Evolutionary conservation across 768 basidiomycete genomes (phyloP), one percentile per base, ranked within the genome.

Genomic region (Macrolepiota albuminosa): DNA sequence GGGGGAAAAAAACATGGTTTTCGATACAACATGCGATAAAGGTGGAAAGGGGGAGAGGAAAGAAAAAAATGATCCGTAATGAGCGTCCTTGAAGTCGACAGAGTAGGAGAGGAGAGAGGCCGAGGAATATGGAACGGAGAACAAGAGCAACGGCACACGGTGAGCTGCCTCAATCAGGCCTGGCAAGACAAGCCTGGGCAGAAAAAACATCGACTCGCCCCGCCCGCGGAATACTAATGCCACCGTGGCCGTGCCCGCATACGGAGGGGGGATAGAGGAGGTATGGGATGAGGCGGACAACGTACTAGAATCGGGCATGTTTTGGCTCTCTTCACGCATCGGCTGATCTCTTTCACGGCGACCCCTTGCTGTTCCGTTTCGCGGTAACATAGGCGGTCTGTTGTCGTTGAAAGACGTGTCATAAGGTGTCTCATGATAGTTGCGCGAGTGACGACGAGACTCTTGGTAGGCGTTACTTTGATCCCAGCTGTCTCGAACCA

Each of bases 221-320:
- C 61, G 62, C 63, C 61, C 55, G 56, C 42, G 61, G 65, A 69
- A 66, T 54, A 58, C 60, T 53, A 59, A 58, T 59, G 61, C 57
- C 71, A 71, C 71, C 71, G 59, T 64, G 73, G 69, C 71, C 72
- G 70, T 61, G 69, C 68, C 64, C 64, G 70, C 69, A 70, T 60
- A 73, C 67, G 72, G 68, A 72, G 61, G 75, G 72, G 68, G 76
- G 67, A 72, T 71, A 71, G 66, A 74, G 72, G 29, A 40, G 42
- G 70, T 63, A 68, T 70, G 74, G 70, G 65, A 79, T 72, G 79
- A 82, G 78, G 81, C 79, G 76, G 81, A 83, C 74, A 84, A 85
- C 83, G 84, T 85, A 85, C 84, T 84, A 71, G 77, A 70, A 75
- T 78, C 64, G 66, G 75, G 69, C 71, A 73, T 71, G 72, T 68